Percentiles rank a stretch among this genome's conserved stretches.
Evolutionary conservation across 345 rosid genomes (phyloP).

Genomic region (Clausena lansium): DNA sequence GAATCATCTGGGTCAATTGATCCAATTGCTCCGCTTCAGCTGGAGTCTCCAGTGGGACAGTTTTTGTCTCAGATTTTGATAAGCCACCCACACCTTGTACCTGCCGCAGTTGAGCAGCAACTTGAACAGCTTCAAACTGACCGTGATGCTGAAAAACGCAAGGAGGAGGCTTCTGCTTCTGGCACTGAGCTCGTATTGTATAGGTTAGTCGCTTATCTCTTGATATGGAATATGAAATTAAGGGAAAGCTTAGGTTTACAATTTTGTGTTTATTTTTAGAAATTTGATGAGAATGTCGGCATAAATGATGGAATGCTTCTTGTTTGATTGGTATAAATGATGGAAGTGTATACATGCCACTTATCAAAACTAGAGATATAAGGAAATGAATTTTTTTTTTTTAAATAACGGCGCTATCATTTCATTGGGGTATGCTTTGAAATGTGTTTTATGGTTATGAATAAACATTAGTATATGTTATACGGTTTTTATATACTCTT

Average conservation of each 20-base stretch:
- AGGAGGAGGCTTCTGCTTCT: constrained; percentile 59
- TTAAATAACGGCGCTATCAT: neutral
- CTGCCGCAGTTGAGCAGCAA: constrained; percentile 95
- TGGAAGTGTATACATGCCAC: neutral
- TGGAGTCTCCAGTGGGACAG: constrained; percentile 92
- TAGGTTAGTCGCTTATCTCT: constrained; percentile 48
- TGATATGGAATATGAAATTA: neutral
- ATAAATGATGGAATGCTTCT: neutral
- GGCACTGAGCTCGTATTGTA: constrained; percentile 78
- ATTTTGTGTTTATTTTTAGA: neutral
- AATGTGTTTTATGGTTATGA: neutral
- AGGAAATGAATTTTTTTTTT: neutral
- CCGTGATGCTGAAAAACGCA: constrained; percentile 64
- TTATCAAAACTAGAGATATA: neutral
- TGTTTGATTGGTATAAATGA: neutral
- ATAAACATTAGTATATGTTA: neutral
- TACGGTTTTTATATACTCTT: neutral
- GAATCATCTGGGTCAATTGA: constrained; percentile 49
- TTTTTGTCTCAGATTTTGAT: constrained; percentile 76
- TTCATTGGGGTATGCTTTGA: neutral
- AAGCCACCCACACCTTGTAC: constrained; percentile 93
- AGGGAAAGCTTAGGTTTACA: neutral
- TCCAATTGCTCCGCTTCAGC: constrained; percentile 65
- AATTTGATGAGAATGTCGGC: neutral
- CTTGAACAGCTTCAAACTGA: constrained; percentile 92